A percentile compares a stretch with the other conserved stretches of the same genome.
Evolutionary conservation across 2,329 filamentous ascomycete species (phyloP).

Genomic region (Calonectria hongkongensis): DNA sequence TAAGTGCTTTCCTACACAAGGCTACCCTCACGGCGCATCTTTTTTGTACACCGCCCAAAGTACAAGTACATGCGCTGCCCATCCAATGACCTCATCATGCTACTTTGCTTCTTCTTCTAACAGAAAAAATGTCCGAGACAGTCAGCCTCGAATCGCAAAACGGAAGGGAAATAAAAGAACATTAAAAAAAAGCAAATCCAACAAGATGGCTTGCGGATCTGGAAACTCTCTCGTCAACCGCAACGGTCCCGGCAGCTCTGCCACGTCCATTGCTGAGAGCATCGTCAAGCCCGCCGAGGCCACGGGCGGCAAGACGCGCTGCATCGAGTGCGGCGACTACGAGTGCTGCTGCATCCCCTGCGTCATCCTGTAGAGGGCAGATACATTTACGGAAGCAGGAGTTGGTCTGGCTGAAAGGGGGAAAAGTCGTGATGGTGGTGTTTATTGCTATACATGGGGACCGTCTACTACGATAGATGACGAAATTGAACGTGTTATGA

Average conservation of each 20-base stretch:
- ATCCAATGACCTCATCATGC: slow-evolving; percentile 28
- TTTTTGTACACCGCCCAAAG: not conserved
- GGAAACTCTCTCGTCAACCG: slow-evolving; percentile 50
- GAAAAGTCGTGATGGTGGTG: not conserved
- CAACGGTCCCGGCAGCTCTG: slow-evolving; percentile 70
- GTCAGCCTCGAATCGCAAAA: not conserved
- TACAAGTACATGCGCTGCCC: not conserved
- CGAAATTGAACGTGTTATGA: slow-evolving; percentile 17
- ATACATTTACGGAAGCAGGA: slow-evolving; percentile 30
- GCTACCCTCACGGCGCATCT: too few relatives aligned
- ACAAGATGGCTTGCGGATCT: slow-evolving; percentile 53
- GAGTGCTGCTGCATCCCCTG: slow-evolving; percentile 75
- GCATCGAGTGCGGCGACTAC: slow-evolving; percentile 56
- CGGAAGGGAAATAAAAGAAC: slow-evolving; percentile 1
- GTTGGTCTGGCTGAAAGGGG: not conserved
- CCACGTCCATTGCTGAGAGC: slow-evolving; percentile 68
- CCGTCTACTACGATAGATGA: not conserved
- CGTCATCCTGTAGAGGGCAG: slow-evolving; percentile 65
- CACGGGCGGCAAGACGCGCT: slow-evolving; percentile 60
- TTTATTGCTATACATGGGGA: not conserved
- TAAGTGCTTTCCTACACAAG: not conserved
- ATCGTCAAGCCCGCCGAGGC: slow-evolving; percentile 71
- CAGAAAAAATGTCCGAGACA: not conserved
- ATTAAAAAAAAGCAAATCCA: not conserved
- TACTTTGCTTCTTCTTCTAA: not conserved